Conservation (phyloP, 352 stramenopile species). For the Saprolegnia diclina region DNA sequence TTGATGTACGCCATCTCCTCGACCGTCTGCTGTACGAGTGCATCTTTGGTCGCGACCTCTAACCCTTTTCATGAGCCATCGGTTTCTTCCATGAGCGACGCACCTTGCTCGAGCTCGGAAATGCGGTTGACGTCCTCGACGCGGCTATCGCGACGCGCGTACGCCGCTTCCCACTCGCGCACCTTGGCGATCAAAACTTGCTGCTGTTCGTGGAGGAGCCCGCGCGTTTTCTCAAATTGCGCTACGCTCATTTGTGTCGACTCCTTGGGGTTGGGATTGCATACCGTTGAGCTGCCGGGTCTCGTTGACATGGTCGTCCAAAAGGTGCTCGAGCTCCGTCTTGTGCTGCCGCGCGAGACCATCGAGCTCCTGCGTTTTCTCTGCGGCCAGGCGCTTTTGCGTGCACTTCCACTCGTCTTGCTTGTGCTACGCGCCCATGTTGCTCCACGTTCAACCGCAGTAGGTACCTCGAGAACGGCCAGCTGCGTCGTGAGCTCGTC, state of each 20-base stretch:
- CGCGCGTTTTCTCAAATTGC: conserved; percentile 60
- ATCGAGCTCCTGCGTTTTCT: conserved; percentile 41
- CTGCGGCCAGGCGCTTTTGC: neutral
- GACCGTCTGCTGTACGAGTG: conserved; percentile 51
- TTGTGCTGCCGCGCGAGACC: conserved; percentile 35
- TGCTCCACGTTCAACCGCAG: neutral
- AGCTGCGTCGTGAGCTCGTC: neutral
- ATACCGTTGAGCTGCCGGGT: conserved; percentile 48
- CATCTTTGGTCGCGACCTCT: conserved; percentile 62
- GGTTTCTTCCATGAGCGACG: neutral
- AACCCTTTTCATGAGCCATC: neutral
- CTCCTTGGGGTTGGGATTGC: too few relatives aligned
- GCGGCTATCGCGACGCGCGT: conserved; percentile 53
- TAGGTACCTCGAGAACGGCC: neutral
- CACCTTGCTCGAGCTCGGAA: conserved; percentile 46
- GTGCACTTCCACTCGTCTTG: neutral
- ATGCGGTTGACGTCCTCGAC: conserved; percentile 80
- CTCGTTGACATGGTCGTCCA: conserved; percentile 64
- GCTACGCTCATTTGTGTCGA: too few relatives aligned
- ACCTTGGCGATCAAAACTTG: conserved; percentile 39
- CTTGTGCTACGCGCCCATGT: neutral
- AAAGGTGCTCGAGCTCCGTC: conserved; percentile 54
- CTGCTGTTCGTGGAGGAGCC: conserved; percentile 50
- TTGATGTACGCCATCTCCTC: conserved; percentile 93
- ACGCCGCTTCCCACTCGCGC: conserved; percentile 52